Percentiles rank a stretch among this genome's conserved stretches.
These are phyloP conservation scores for Strobilomyces confusus DNA, from an alignment of 768 basidiomycete genomes.

Conservation along the genomic window DNA sequence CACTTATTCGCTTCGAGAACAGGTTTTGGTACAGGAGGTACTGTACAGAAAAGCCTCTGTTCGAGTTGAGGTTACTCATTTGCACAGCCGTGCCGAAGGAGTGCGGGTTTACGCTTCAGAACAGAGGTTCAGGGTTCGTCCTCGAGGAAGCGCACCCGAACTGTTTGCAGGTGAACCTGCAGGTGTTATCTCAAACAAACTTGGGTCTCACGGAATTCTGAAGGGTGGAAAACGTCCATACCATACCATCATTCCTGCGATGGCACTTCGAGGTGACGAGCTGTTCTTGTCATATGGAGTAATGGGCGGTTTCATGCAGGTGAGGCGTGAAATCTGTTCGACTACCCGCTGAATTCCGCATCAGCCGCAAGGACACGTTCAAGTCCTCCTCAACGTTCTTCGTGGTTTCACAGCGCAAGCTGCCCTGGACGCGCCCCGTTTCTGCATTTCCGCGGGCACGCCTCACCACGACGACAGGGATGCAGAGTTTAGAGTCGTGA, in stretches of 20 bases:
- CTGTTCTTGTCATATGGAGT: conserved; percentile 88
- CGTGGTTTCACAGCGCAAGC: conserved; percentile 86
- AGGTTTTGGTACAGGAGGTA: conserved; percentile 91
- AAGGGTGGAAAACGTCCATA: conserved; percentile 83
- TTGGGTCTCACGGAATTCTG: neutral
- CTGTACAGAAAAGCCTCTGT: neutral
- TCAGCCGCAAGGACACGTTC: conserved; percentile 93
- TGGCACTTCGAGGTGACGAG: conserved; percentile 74
- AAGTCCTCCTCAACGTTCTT: conserved; percentile 87
- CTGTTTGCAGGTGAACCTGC: conserved; percentile 54
- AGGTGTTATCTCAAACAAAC: neutral
- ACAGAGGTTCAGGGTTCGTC: conserved; percentile 83
- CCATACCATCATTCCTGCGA: conserved; percentile 92
- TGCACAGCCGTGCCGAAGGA: conserved; percentile 78
- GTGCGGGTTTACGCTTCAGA: conserved; percentile 96
- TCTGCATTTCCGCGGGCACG: conserved; percentile 88
- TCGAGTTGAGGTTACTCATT: conserved; percentile 5
- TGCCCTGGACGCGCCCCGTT: conserved; percentile 90
- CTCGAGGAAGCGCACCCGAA: conserved; percentile 84
- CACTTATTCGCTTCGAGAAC: conserved; percentile 7
- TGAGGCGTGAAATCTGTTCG: conserved; percentile 12
- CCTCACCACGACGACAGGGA: conserved; percentile 53
- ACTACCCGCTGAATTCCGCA: neutral
- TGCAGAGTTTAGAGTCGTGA: conserved; percentile 54
- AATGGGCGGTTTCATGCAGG: conserved; percentile 93